Evolutionary conservation across 176 grass and related monocot species (phyloP), one percentile per base, ranked within the genome.

Genomic region (Musa troglodytarum): DNA sequence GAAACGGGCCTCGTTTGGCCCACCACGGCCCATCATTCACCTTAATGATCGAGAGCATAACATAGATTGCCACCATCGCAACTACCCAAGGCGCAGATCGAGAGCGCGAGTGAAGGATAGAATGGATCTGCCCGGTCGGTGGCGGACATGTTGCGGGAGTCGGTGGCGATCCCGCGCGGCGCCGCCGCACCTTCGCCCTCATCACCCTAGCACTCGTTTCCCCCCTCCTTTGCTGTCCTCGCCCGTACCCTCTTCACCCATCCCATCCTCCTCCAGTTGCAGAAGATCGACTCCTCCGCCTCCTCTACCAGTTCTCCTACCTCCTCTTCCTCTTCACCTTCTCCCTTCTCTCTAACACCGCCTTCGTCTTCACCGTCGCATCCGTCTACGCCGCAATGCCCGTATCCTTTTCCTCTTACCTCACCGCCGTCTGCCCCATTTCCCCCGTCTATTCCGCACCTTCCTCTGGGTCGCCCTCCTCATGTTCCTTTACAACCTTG

Each of bases 261-360:
- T 22, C 22, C 22, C 22, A 22, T 22, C 22, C 22, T 98, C 49
- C 89, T 71, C 76, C 86, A 83, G 82, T 54, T 93, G 72, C 74
- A 58, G 52, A 1, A 22, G 34, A 22, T 69, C 25, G 15, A n/a
- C 57, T 23, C 69, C 17, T 55, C 69, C 43, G 49, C 71, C 63
- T 65, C 55, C 79, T 74, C 17, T 94, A 89, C 80, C 95, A 91
- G 74, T 94, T 94, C 78, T 19, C 84, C 78, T 99, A 94, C 81
- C 76, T 87, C 82, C 55, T 94, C 78, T 87, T 99, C 84, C 95
- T 99, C 82, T 94, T 94, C 88, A 89, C 78, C 78, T 94, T 99
- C 84, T 94, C 95, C 50, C 88, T 99, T 65, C 95, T 99, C 78
- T 93, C 95, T 84, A 94, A 90, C 25, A 90, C 86, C 24, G 86